Conservation (phyloP, 805 yeast species). For the Ogataea angusta region DNA sequence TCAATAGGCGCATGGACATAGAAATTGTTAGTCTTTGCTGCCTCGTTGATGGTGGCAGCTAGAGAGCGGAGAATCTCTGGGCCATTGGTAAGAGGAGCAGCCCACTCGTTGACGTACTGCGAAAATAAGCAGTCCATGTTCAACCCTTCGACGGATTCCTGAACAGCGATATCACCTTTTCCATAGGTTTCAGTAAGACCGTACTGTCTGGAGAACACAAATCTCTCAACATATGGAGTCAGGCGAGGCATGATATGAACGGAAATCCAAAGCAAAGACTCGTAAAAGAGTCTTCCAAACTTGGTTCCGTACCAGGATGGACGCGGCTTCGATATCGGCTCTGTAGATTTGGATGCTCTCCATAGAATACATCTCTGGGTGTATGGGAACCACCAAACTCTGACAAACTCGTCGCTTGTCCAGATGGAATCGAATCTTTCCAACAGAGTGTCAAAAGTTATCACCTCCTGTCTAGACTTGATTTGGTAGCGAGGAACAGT, state of each 20-base stretch:
- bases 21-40: conserved; percentile 57
- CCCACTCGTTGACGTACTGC: conserved; percentile 96
- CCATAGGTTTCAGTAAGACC: conserved; percentile 69
- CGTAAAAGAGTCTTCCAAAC: conserved; percentile 76
- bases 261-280: conserved; percentile 73
- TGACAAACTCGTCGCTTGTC: conserved; percentile 85
- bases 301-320: conserved; percentile 83
- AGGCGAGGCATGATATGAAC: conserved; percentile 68
- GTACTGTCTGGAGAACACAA: conserved; percentile 82
- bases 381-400: conserved; percentile 98
- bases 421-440: conserved; percentile 75
- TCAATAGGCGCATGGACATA: conserved; percentile 95
- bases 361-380: conserved; percentile 80
- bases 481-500: conserved; percentile 81
- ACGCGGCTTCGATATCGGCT: conserved; percentile 60
- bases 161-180: conserved; percentile 60
- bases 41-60: conserved; percentile 56
- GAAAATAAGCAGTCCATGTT: conserved; percentile 94
- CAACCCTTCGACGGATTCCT: conserved; percentile 78
- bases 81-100: conserved; percentile 82
- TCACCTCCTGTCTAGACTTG: conserved; percentile 76
- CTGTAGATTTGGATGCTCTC: conserved; percentile 79
- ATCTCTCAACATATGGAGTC: conserved; percentile 82
- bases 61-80: conserved; percentile 65
- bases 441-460: conserved; percentile 70